Evolutionary conservation across 2,329 filamentous ascomycete species (phyloP).

Genomic region (Talaromyces atroroseus): DNA sequence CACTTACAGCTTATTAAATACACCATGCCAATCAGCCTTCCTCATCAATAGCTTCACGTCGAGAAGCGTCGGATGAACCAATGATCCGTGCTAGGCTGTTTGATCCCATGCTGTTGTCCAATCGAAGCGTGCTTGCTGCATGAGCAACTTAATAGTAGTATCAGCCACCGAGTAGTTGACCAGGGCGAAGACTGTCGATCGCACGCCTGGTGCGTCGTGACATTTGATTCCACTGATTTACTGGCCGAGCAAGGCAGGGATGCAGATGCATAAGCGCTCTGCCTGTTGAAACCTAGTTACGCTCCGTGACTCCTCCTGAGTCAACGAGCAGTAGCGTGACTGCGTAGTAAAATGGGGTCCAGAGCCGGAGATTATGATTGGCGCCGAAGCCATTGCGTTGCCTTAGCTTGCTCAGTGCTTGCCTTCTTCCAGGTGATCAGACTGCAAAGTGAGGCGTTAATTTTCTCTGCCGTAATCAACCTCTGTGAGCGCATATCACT

Average conservation of each 20-base stretch:
- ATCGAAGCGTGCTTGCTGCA: background rate
- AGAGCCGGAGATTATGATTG: background rate
- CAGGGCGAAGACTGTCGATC: no score
- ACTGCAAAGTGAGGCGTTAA: slow-evolving; percentile 7
- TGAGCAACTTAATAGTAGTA: background rate
- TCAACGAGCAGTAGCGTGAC: background rate
- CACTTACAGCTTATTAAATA: no score
- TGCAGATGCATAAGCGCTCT: background rate
- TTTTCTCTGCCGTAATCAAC: background rate
- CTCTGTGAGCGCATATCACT: no score
- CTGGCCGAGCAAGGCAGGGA: background rate
- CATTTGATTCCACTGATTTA: background rate
- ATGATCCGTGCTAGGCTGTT: background rate
- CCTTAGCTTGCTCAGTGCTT: background rate
- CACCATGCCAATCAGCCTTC: no score
- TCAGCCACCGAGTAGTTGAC: no score
- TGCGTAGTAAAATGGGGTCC: background rate
- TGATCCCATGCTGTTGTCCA: background rate
- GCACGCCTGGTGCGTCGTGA: no score
- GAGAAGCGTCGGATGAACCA: background rate
- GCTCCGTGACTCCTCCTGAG: no score
- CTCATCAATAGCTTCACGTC: background rate
- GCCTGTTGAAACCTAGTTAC: background rate
- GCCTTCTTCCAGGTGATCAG: background rate
- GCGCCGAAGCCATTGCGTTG: background rate